Conservation (phyloP, 495 filamentous ascomycete genomes). For the Darksidea phi region DNA sequence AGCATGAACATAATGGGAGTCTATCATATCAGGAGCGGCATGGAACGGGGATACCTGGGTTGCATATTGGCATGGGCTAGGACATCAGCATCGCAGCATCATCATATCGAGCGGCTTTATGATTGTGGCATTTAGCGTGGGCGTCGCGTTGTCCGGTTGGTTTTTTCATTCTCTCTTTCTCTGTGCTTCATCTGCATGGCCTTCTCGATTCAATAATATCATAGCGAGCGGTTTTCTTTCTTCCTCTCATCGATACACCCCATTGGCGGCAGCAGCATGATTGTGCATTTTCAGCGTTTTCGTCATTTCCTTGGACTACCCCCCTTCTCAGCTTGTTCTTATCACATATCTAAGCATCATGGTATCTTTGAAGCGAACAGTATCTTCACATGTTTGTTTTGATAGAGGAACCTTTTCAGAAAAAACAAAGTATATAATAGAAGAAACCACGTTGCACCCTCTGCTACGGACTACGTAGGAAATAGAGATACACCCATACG, state of each 20-base stretch:
- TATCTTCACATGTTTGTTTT: background rate
- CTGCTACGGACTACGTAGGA: no score
- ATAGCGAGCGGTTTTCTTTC: constrained; percentile 20
- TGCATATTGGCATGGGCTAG: constrained; percentile 21
- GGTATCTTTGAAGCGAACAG: constrained; percentile 4
- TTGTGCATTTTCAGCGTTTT: constrained; percentile 16
- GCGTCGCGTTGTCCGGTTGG: constrained; percentile 18
- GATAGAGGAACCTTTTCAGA: no score
- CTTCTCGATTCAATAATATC: constrained; percentile 20
- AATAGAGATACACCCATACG: no score
- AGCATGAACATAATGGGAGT: constrained; percentile 20
- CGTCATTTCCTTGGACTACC: background rate
- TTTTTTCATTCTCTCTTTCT: constrained; percentile 6
- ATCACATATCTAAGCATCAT: background rate
- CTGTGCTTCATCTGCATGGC: background rate
- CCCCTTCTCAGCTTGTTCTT: background rate
- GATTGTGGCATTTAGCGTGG: constrained; percentile 37
- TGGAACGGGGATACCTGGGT: constrained; percentile 6
- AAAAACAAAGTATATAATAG: no score
- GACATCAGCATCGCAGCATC: constrained; percentile 7
- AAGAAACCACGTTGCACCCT: no score
- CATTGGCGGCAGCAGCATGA: constrained; percentile 29
- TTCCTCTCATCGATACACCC: constrained; percentile 23
- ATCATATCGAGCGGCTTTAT: constrained; percentile 30
- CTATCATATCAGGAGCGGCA: constrained; percentile 2